These are phyloP conservation scores for Clausena lansium DNA, from an alignment of 345 rosid genomes.

Conservation along the genomic window DNA sequence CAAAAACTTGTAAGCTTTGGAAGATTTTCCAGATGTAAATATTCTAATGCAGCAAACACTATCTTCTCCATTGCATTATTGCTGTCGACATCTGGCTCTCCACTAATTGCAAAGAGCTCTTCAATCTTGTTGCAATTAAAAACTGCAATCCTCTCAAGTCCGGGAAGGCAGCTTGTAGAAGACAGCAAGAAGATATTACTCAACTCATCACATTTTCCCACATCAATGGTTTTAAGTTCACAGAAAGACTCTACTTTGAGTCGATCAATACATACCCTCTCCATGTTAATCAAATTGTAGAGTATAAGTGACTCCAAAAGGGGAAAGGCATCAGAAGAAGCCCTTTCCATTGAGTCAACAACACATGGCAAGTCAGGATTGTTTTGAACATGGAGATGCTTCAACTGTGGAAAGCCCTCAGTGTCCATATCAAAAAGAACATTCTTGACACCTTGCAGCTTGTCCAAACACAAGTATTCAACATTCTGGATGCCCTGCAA, in stretches of 20 bases:
- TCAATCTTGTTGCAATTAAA: not conserved
- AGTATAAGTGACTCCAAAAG: constrained; percentile 15
- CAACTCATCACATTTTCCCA: not conserved
- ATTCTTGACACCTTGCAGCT: too few relatives aligned
- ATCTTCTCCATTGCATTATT: not conserved
- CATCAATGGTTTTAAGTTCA: not conserved
- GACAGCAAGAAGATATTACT: constrained; percentile 14
- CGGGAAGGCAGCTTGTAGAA: constrained; percentile 3
- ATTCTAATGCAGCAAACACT: not conserved
- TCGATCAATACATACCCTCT: constrained; percentile 5
- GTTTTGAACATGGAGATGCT: constrained; percentile 3
- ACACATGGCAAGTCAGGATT: not conserved
- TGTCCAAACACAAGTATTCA: not conserved
- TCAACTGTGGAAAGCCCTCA: too few relatives aligned
- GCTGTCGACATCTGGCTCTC: not conserved
- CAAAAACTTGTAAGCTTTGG: not conserved
- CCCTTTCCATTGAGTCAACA: not conserved
- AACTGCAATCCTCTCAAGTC: constrained; percentile 19
- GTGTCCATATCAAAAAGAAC: too few relatives aligned
- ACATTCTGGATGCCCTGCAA: not conserved
- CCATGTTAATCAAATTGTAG: not conserved
- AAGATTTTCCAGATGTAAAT: not conserved
- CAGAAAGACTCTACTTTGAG: not conserved
- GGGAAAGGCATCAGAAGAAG: not conserved
- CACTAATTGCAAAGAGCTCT: constrained; percentile 13